phyloP scores from a whole-genome alignment of 2,329 filamentous ascomycete genomes.

The Pseudogymnoascus sp. region DNA sequence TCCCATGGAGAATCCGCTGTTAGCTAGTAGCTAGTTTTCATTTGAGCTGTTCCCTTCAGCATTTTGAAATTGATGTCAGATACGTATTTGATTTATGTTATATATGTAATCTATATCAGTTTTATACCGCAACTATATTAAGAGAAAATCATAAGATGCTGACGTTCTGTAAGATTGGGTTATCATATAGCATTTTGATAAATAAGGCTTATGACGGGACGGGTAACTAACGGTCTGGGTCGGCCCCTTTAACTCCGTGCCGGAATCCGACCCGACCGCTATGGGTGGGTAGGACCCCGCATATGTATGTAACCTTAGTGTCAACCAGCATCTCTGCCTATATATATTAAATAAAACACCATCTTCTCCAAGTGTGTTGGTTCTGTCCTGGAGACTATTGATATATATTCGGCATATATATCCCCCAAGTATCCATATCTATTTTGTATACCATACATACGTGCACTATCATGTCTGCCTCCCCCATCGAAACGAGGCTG shows the following conservation, averaged over 20 bases:
- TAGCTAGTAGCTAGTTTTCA: neutral
- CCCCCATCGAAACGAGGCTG: slow-evolving; percentile 8
- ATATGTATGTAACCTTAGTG: slow-evolving; percentile 3
- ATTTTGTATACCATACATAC: neutral
- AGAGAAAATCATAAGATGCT: neutral
- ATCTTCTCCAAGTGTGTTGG: neutral
- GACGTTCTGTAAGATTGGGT: neutral
- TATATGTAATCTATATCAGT: neutral
- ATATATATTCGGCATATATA: neutral
- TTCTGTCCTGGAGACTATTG: neutral
- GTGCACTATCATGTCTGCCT: neutral
- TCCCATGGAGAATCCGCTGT: no score
- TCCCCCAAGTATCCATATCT: neutral
- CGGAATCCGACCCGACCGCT: neutral
- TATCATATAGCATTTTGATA: neutral
- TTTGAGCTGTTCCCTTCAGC: neutral
- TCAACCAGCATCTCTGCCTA: neutral
- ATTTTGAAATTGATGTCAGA: neutral
- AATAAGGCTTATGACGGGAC: neutral
- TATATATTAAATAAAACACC: neutral
- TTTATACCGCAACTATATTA: neutral
- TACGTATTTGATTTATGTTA: neutral
- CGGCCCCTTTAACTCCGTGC: neutral
- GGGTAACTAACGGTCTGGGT: neutral
- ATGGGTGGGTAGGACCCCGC: neutral